Percentiles rank a stretch among this genome's conserved stretches.
phyloP scores from a whole-genome alignment of 305 asterid genomes.

The Fraxinus floribunda region DNA sequence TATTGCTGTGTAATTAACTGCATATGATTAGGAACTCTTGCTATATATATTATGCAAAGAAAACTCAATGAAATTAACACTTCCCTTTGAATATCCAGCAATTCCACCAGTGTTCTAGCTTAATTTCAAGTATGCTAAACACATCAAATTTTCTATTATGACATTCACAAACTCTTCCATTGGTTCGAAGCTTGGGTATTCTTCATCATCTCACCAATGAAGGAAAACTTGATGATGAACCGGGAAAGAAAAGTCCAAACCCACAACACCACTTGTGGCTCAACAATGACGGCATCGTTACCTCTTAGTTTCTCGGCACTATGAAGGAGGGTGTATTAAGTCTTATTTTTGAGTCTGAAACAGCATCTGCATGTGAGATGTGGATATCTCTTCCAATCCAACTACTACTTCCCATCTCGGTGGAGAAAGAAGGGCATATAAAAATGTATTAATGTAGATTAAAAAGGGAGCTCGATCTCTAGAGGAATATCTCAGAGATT shows the following conservation, averaged over 20 bases:
- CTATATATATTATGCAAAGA: background rate
- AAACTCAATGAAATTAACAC: too few species aligned
- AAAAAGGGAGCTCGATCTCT: conserved; percentile 3
- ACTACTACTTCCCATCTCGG: background rate
- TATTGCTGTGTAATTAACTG: background rate
- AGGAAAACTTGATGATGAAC: background rate
- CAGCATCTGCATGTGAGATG: background rate
- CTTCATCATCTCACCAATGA: background rate
- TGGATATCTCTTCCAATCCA: background rate
- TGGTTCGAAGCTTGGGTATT: background rate
- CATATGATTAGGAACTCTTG: background rate
- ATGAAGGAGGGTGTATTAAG: background rate
- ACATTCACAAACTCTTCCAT: background rate
- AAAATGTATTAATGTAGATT: conserved; percentile 1
- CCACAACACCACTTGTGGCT: background rate
- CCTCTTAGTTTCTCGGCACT: background rate
- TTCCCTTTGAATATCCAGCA: too few species aligned
- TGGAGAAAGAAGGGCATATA: background rate
- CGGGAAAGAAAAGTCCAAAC: background rate
- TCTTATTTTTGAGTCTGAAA: background rate
- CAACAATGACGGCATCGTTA: background rate
- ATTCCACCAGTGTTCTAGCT: too few species aligned
- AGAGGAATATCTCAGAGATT: background rate
- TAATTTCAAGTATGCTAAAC: too few species aligned
- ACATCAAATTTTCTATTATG: too few species aligned